These are phyloP conservation scores for Magnaporthales sp. DNA, from an alignment of 2,329 filamentous ascomycete genomes.

Conservation along the genomic window DNA sequence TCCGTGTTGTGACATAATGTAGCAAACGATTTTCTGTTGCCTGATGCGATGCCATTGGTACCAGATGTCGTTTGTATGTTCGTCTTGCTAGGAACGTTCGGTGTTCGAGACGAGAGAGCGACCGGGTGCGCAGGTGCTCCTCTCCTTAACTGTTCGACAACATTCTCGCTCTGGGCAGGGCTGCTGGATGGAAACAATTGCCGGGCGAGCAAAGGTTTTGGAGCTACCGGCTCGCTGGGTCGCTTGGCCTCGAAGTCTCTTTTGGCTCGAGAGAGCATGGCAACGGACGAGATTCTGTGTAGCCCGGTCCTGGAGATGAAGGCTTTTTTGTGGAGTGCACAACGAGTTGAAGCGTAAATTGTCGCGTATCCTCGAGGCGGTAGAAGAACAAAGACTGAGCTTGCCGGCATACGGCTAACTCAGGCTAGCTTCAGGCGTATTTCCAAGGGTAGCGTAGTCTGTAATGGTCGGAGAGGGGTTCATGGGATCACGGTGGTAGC, in stretches of 20 bases:
- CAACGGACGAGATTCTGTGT: not conserved
- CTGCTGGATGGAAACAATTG: constrained; percentile 51
- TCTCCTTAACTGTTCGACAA: constrained; percentile 42
- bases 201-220: constrained; percentile 32
- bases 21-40: constrained; percentile 22
- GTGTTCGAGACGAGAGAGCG: constrained; percentile 24
- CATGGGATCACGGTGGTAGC: not conserved
- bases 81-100: constrained; percentile 20
- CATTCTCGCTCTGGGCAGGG: constrained; percentile 30
- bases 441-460: not conserved
- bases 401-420: not conserved
- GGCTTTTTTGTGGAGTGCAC: not conserved
- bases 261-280: constrained; percentile 1
- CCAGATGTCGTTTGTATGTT: not conserved
- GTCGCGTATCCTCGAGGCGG: not conserved
- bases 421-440: not conserved
- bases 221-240: not conserved
- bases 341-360: not conserved
- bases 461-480: not conserved
- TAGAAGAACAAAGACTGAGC: not conserved
- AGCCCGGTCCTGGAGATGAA: not conserved
- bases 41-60: not conserved
- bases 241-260: not conserved
- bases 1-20: constrained; percentile 35
- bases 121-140: constrained; percentile 1